Percentiles rank a stretch among this genome's conserved stretches.
Conservation (phyloP, 2,329 filamentous ascomycete genomes). For the Alternaria sp. region DNA sequence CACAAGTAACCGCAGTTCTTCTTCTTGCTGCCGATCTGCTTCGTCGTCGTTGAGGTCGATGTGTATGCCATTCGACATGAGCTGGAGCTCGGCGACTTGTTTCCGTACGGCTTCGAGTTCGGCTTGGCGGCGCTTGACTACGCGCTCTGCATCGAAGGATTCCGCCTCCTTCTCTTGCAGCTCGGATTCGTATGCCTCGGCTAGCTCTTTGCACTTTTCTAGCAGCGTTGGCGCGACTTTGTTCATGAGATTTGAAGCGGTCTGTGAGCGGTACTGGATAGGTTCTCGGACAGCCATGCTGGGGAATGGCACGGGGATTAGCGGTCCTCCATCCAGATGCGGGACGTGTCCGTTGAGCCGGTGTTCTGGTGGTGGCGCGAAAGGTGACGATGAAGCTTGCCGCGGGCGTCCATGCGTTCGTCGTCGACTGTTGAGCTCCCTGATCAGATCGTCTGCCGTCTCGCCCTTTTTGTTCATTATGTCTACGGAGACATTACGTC, state of each 20-base stretch:
- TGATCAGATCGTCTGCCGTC: slow-evolving; percentile 84
- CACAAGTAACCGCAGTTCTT: slow-evolving; percentile 46
- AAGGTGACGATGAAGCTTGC: slow-evolving; percentile 75
- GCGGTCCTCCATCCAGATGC: slow-evolving; percentile 31
- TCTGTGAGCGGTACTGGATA: slow-evolving; percentile 52
- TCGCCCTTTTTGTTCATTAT: slow-evolving; percentile 82
- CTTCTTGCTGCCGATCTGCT: slow-evolving; percentile 43
- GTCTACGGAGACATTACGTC: slow-evolving; percentile 79
- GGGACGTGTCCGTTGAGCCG: slow-evolving; percentile 37
- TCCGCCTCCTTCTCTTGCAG: slow-evolving; percentile 72
- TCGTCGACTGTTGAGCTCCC: slow-evolving; percentile 71
- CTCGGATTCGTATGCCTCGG: slow-evolving; percentile 71
- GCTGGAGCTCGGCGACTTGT: slow-evolving; percentile 63
- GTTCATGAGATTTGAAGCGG: slow-evolving; percentile 66
- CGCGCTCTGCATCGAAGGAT: slow-evolving; percentile 54
- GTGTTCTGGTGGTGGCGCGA: slow-evolving; percentile 49
- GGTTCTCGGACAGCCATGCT: slow-evolving; percentile 28
- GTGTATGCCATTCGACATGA: slow-evolving; percentile 33
- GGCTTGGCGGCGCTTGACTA: slow-evolving; percentile 66
- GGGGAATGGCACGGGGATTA: slow-evolving; percentile 36
- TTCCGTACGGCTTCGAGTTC: slow-evolving; percentile 69
- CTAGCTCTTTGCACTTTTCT: slow-evolving; percentile 53
- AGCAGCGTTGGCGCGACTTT: slow-evolving; percentile 65
- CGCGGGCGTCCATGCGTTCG: slow-evolving; percentile 65
- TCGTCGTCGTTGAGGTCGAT: slow-evolving; percentile 47